Conservation (phyloP, 257 asterid genomes). For the Solanum lignicaule region DNA sequence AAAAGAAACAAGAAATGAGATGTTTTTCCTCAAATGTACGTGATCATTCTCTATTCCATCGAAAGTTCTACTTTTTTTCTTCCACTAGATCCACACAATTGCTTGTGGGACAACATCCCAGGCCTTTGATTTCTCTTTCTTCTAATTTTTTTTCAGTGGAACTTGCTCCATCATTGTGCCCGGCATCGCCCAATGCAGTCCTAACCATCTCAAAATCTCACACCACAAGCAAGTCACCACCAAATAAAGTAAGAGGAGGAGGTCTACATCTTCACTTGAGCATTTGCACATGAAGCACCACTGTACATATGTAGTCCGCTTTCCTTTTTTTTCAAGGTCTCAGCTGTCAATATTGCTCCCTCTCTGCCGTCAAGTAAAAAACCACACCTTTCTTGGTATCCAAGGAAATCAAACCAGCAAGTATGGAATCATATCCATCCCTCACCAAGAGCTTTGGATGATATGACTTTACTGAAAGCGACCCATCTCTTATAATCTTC, state of each 20-base stretch:
- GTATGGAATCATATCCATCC: neutral
- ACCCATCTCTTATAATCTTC: neutral
- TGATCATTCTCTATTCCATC: neutral
- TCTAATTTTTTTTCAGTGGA: neutral
- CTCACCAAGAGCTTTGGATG: neutral
- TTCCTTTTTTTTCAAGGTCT: neutral
- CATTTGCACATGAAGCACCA: neutral
- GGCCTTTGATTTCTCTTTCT: neutral
- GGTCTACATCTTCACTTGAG: neutral
- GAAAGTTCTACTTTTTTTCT: neutral
- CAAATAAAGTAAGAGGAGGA: neutral
- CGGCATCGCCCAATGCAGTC: neutral
- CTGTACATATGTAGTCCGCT: neutral
- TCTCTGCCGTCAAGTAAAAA: neutral
- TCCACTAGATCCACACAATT: neutral
- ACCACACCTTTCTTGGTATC: neutral
- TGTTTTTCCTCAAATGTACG: neutral
- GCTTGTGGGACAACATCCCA: neutral
- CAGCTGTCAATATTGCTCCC: neutral
- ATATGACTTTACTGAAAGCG: neutral
- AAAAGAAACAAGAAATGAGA: neutral
- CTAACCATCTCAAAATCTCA: neutral
- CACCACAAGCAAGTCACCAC: neutral
- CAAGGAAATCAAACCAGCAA: neutral
- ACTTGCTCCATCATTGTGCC: neutral